Conservation (phyloP, 2,329 filamentous ascomycete genomes). For the Xylaria arbuscula region DNA sequence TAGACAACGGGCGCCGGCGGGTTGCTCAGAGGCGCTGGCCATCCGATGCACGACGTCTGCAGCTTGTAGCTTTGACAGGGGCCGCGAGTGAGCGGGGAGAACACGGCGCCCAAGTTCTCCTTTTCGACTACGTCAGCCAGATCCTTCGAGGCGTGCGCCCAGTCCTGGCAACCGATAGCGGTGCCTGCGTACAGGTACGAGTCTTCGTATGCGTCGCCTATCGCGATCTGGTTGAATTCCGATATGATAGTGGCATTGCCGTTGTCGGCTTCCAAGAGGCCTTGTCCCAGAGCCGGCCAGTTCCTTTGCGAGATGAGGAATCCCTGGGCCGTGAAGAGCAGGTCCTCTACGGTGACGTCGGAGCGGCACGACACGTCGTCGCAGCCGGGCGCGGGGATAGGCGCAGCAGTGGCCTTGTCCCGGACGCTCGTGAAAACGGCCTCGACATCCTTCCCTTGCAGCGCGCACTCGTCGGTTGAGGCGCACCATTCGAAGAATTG, state of each 20-base stretch:
- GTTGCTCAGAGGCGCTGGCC: conserved; percentile 53
- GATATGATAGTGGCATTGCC: conserved; percentile 54
- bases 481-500: conserved; percentile 55
- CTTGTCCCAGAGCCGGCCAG: conserved; percentile 43
- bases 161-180: conserved; percentile 55
- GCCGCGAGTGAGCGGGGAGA: conserved; percentile 50
- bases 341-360: conserved; percentile 49
- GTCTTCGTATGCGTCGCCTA: conserved; percentile 43
- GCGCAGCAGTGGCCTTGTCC: conserved; percentile 46
- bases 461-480: conserved; percentile 45
- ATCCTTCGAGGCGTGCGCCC: conserved; percentile 44
- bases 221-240: conserved; percentile 42
- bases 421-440: conserved; percentile 46
- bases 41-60: conserved; percentile 55
- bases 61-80: conserved; percentile 51
- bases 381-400: conserved; percentile 53
- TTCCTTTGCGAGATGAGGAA: conserved; percentile 42
- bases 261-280: conserved; percentile 46
- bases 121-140: conserved; percentile 47
- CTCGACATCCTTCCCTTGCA: conserved; percentile 48
- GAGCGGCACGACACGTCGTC: conserved; percentile 44
- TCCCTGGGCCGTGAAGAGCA: conserved; percentile 50
- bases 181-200: conserved; percentile 45
- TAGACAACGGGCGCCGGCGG: conserved; percentile 47
- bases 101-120: conserved; percentile 45